Base-by-base conservation (phyloP, 768 basidiomycete genomes). In the Russula compacta region DNA sequence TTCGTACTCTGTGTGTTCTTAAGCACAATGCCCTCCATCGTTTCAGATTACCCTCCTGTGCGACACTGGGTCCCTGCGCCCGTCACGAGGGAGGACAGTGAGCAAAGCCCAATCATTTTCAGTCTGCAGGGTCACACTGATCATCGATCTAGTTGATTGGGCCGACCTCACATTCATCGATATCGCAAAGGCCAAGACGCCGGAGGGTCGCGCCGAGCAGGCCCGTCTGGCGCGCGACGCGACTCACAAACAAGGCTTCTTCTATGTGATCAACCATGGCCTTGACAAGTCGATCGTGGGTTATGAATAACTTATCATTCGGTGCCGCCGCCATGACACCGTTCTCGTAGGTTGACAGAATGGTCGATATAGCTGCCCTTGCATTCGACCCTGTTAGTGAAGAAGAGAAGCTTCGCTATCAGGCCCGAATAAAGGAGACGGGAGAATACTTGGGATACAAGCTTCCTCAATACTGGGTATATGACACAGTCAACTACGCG, bases 401-500 rank as follows among this genome's bases (percentile, higher is more conserved):
- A 12, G 72, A 73, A 3, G 75, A 76, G 61, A 76, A 75, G 56
- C 51, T 65, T 39, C 53, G 55, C 15, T 73, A 71, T 53, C 65
- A 58, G 1, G 73, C 71, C 0, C 66, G 71, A 40, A 72, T 73
- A 51, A 71, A 78, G 63, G 69, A 73, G 55, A 76, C 73, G 0
- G 80, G 80, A 2, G 78, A 77, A 0, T 83, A 80, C 60, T 77
- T 81, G 54, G 83, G 83, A 0, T 84, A 83, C 64, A 83, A 84
- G 63, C 74, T 73, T 6, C 75, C 77, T 10, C 74, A 79, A 58
- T 79, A 78, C 53, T 84, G 81, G 81, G 83, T 82, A 64, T 8
- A 72, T 66, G 1, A 21, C 9, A 19, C 39, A 10, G 21, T 43
- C n/a, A 40, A 49, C 24, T 38, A 53, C 6, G 12, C 9, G 12